Base-by-base conservation (phyloP, 2,329 filamentous ascomycete genomes). In the Colletotrichum sp. region DNA sequence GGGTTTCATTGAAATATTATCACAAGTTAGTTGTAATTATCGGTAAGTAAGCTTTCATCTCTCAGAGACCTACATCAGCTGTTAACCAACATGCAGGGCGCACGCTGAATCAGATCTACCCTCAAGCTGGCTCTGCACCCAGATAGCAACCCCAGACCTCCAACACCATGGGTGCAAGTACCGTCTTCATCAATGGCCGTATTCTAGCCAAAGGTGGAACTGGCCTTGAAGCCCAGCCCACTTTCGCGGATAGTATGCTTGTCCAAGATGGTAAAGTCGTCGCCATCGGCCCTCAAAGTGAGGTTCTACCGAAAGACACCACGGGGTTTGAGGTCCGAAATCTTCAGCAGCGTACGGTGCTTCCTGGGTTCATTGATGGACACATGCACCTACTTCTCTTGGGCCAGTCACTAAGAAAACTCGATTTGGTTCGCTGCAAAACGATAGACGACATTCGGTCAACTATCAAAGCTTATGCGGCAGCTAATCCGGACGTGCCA, bases 311-410 rank as follows among this genome's bases (percentile, higher is more conserved):
- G 8, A 12, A 48, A 16, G 28, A 56, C 4, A 10, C 30, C 5
- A 13, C 30, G 9, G 21, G n/a, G 1, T 4, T 69, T 13, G 18
- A 73, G 7, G 56, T 73, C 4, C 58, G 30, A 4, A 48, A 75
- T 28, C 69, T 75, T 18, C 26, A 56, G 4, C 69, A 73, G 14
- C 26, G 58, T 12, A 69, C 59, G 3, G 21, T 79, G 5, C 77
- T 87, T 2, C 85, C 86, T 3, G 83, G 85, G 2, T 87, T 87
- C 78, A 84, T 87, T 26, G 86, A 87, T 76, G 84, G 83, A 4
- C 86, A 87, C 68, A 86, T 86, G 81, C 86, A 88, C 76, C 82
- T 88, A 16, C 78, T 87, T 2, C 79, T 86, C 14, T 81, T 87
- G 8, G 86, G 86, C 1, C 84, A 85, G 63, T 83, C 84, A 1